These are phyloP conservation scores for Davidsoniella neocaledoniae DNA, from an alignment of 2,329 filamentous ascomycete genomes.

Conservation along the genomic window DNA sequence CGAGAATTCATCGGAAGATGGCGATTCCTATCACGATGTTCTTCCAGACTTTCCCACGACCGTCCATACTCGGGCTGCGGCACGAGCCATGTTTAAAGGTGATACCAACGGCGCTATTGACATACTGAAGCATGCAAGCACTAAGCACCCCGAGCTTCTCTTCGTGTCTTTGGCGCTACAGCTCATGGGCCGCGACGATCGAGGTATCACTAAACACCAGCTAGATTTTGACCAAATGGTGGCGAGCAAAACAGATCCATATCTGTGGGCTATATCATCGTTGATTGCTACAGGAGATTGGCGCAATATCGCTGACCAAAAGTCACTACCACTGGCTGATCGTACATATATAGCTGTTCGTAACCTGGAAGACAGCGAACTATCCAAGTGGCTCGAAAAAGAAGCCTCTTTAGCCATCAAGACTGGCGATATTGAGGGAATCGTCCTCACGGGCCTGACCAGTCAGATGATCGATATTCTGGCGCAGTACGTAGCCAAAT, in stretches of 20 bases:
- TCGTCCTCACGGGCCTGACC: slow-evolving; percentile 62
- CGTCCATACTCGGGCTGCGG: slow-evolving; percentile 56
- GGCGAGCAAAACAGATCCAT: slow-evolving; percentile 54
- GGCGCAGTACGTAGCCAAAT: slow-evolving; percentile 58
- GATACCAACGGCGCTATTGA: slow-evolving; percentile 51
- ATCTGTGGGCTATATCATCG: slow-evolving; percentile 62
- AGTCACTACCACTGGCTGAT: slow-evolving; percentile 56
- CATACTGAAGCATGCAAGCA: slow-evolving; percentile 51
- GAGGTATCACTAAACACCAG: slow-evolving; percentile 28
- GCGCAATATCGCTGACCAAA: slow-evolving; percentile 55
- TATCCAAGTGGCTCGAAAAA: slow-evolving; percentile 50
- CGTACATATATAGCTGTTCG: slow-evolving; percentile 57
- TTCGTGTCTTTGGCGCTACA: slow-evolving; percentile 54
- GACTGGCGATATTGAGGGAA: slow-evolving; percentile 47
- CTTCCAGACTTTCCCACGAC: slow-evolving; percentile 33
- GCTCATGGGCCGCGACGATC: slow-evolving; percentile 36
- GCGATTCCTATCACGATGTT: slow-evolving; percentile 25
- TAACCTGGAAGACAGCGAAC: slow-evolving; percentile 43
- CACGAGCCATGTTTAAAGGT: slow-evolving; percentile 58
- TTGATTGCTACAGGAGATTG: slow-evolving; percentile 65
- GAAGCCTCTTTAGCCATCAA: slow-evolving; percentile 42
- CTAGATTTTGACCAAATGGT: slow-evolving; percentile 42
- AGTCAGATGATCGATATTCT: slow-evolving; percentile 59
- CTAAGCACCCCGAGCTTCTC: slow-evolving; percentile 43
- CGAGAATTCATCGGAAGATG: slow-evolving; percentile 23